Conservation (phyloP, 805 yeast species). For the Danielia reshetovae region DNA sequence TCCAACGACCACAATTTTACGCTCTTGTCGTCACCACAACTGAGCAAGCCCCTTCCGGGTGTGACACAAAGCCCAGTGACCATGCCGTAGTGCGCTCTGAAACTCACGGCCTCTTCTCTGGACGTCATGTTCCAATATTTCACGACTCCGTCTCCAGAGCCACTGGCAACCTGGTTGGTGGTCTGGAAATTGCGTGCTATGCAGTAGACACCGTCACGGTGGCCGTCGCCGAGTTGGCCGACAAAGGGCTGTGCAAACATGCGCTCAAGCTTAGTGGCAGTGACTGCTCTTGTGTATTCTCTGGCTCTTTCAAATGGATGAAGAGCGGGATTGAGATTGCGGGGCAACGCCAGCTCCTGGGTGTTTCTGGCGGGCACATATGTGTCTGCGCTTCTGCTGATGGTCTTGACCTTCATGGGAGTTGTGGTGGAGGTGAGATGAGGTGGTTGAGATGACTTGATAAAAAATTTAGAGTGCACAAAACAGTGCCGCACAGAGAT, state of each 20-base stretch:
- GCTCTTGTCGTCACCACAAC: conserved; percentile 89
- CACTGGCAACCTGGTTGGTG: conserved; percentile 78
- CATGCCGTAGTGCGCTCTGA: conserved; percentile 87
- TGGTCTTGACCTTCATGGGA: conserved; percentile 80
- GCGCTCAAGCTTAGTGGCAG: conserved; percentile 91
- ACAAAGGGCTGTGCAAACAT: conserved; percentile 98
- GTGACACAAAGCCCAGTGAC: conserved; percentile 79
- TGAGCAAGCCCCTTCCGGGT: conserved; percentile 55
- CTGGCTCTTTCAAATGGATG: conserved; percentile 98
- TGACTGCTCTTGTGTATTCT: conserved; percentile 90
- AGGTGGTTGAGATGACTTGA: too few relatives aligned
- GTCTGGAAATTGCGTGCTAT: conserved; percentile 74
- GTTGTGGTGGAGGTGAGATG: too few relatives aligned
- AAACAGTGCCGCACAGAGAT: too few relatives aligned
- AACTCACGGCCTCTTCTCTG: conserved; percentile 68
- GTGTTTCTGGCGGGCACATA: conserved; percentile 91
- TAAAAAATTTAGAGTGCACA: too few relatives aligned
- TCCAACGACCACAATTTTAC: conserved; percentile 85
- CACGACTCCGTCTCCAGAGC: conserved; percentile 92
- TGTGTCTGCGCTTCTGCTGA: conserved; percentile 83
- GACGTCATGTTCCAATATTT: conserved; percentile 91
- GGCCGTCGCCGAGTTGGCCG: conserved; percentile 93
- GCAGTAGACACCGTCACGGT: conserved; percentile 87
- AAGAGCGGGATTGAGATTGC: conserved; percentile 88
- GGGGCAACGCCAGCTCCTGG: conserved; percentile 80